Conservation (phyloP, 306 rosid genomes). For the Vigna hirtella region DNA sequence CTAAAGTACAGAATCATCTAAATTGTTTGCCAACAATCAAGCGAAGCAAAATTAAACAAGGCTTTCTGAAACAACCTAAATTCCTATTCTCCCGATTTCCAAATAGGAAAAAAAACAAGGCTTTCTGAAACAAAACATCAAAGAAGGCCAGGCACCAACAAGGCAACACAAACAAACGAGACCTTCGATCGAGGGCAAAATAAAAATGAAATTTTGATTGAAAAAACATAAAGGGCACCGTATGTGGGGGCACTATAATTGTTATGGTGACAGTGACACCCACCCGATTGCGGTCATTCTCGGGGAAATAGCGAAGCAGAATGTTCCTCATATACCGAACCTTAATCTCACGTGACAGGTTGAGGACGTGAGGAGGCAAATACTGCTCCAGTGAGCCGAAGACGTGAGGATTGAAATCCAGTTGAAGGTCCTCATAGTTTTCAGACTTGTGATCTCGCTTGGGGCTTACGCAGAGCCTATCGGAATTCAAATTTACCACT, state of each 20-base stretch:
- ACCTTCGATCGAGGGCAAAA: slow-evolving; percentile 8
- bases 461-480: slow-evolving; percentile 64
- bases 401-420: slow-evolving; percentile 77
- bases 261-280: background rate
- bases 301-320: slow-evolving; percentile 71
- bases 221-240: slow-evolving; percentile 46
- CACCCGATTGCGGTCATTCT: slow-evolving; percentile 77
- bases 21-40: background rate
- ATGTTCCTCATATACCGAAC: slow-evolving; percentile 73
- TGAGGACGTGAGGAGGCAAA: slow-evolving; percentile 70
- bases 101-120: background rate
- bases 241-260: background rate
- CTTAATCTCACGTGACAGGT: slow-evolving; percentile 68
- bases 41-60: background rate
- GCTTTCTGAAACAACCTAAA: background rate
- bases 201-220: slow-evolving; percentile 27
- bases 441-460: slow-evolving; percentile 78
- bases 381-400: slow-evolving; percentile 81
- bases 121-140: slow-evolving; percentile 4
- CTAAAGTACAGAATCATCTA: background rate
- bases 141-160: background rate
- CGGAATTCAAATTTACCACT: slow-evolving; percentile 49
- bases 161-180: slow-evolving; percentile 11
- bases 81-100: background rate
- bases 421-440: slow-evolving; percentile 70